A percentile compares a stretch with the other conserved stretches of the same genome.
phyloP scores from a whole-genome alignment of 495 filamentous ascomycete genomes.

The Hypoxylon trugodes region DNA sequence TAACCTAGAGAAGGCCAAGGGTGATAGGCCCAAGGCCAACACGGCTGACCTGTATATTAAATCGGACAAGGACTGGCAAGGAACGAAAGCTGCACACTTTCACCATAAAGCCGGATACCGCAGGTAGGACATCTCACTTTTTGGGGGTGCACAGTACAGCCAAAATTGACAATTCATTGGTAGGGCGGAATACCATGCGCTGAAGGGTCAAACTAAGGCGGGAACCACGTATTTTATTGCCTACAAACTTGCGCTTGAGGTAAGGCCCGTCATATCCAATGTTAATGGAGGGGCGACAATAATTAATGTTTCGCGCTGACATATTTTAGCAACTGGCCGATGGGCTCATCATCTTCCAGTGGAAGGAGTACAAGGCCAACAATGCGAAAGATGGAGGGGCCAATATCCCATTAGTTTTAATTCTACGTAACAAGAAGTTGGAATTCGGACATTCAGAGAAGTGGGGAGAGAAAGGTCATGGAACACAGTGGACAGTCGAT shows the following conservation, averaged over 20 bases:
- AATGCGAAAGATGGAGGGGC: constrained; percentile 24
- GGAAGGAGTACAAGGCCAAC: constrained; percentile 33
- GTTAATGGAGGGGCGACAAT: background rate
- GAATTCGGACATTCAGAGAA: constrained; percentile 22
- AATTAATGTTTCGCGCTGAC: background rate
- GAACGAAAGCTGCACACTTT: constrained; percentile 18
- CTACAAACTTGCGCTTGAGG: constrained; percentile 28
- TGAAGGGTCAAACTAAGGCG: constrained; percentile 21
- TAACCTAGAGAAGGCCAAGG: constrained; percentile 26
- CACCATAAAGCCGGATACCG: constrained; percentile 24
- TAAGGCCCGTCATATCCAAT: background rate
- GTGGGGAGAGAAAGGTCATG: constrained; percentile 20
- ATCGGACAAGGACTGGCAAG: constrained; percentile 20
- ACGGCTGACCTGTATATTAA: constrained; percentile 28
- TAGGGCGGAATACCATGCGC: constrained; percentile 33
- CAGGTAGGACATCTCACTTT: too few species aligned
- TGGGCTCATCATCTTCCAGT: constrained; percentile 32
- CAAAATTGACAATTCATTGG: background rate
- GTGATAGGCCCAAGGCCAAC: constrained; percentile 16
- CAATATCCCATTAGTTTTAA: constrained; percentile 24
- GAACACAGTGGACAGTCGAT: constrained; percentile 26
- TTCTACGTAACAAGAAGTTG: constrained; percentile 14
- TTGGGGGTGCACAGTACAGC: too few species aligned
- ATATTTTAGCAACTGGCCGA: constrained; percentile 16
- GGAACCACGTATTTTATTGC: constrained; percentile 35